phyloP scores from a whole-genome alignment of 345 rosid genomes.

The Sonneratia caseolaris region DNA sequence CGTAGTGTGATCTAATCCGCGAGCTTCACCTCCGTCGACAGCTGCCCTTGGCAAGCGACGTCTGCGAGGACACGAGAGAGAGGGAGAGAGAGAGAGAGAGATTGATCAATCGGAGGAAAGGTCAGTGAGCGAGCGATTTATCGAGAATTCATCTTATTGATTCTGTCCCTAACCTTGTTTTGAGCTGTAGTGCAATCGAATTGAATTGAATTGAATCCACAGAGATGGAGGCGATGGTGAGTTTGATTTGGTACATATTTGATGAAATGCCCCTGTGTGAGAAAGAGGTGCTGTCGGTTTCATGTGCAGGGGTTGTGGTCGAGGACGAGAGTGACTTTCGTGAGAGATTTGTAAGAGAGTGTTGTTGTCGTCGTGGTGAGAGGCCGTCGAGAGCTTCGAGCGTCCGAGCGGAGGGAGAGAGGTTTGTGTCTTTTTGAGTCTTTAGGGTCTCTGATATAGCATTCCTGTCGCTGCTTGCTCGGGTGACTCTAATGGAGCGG shows the following conservation, averaged over 20 bases:
- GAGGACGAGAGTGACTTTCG: slow-evolving; percentile 11
- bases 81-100: slow-evolving; percentile 3
- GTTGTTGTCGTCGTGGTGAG: slow-evolving; percentile 9
- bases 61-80: not conserved
- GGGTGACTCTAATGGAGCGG: slow-evolving; percentile 12
- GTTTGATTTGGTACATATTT: slow-evolving; percentile 14
- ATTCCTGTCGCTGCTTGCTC: slow-evolving; percentile 4
- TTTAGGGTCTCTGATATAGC: not conserved
- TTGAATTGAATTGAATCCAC: not conserved
- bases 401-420: slow-evolving; percentile 7
- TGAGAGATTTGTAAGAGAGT: slow-evolving; percentile 16
- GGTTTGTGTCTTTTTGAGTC: slow-evolving; percentile 7
- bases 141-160: not conserved
- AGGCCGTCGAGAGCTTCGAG: slow-evolving; percentile 4
- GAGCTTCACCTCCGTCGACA: not conserved
- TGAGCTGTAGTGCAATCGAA: not conserved
- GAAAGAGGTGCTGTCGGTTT: slow-evolving; percentile 14
- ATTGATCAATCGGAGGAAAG: slow-evolving; percentile 7
- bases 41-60: not conserved
- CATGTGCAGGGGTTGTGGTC: slow-evolving; percentile 12
- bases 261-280: slow-evolving; percentile 15
- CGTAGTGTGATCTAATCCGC: not conserved
- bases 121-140: slow-evolving; percentile 12
- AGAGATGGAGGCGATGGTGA: slow-evolving; percentile 9
- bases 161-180: not conserved